These are phyloP conservation scores for Solanum dulcamara DNA, from an alignment of 257 asterid species.

Conservation along the genomic window DNA sequence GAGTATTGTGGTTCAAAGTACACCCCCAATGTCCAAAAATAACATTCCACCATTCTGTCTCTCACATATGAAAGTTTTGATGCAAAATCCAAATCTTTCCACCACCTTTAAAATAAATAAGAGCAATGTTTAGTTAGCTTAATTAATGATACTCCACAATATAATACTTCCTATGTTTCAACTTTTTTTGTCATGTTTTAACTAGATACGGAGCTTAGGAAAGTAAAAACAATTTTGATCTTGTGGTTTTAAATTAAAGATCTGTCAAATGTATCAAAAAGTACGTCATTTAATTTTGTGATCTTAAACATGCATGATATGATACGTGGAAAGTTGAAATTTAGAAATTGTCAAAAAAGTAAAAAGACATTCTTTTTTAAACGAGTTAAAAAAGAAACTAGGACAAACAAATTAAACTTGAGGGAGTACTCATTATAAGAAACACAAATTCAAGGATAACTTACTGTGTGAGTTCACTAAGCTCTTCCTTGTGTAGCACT, in stretches of 20 bases:
- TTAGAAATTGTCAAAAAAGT: too few relatives aligned
- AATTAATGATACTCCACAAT: not conserved
- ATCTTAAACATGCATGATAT: not conserved
- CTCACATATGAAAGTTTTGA: slow-evolving; percentile 6
- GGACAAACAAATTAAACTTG: not conserved
- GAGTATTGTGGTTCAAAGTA: slow-evolving; percentile 9
- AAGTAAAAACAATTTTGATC: not conserved
- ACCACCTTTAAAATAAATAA: not conserved
- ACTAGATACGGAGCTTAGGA: accelerated
- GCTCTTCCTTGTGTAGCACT: slow-evolving; percentile 21
- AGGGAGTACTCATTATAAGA: not conserved
- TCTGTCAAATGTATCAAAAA: not conserved
- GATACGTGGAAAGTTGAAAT: too few relatives aligned
- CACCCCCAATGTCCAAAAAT: slow-evolving; percentile 4
- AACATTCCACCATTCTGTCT: slow-evolving; percentile 16
- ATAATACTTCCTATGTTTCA: not conserved
- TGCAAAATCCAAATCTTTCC: slow-evolving; percentile 2
- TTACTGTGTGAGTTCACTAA: slow-evolving; percentile 18
- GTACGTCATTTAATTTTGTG: not conserved
- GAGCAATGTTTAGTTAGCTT: not conserved
- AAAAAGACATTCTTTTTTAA: too few relatives aligned
- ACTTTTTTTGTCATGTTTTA: too few relatives aligned
- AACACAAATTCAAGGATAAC: not conserved
- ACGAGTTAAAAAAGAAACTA: not conserved
- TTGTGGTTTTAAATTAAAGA: not conserved